Percentiles rank a stretch among this genome's conserved stretches.
phyloP scores from a whole-genome alignment of 2,329 filamentous ascomycete genomes.

The Calonectria leucothoes region DNA sequence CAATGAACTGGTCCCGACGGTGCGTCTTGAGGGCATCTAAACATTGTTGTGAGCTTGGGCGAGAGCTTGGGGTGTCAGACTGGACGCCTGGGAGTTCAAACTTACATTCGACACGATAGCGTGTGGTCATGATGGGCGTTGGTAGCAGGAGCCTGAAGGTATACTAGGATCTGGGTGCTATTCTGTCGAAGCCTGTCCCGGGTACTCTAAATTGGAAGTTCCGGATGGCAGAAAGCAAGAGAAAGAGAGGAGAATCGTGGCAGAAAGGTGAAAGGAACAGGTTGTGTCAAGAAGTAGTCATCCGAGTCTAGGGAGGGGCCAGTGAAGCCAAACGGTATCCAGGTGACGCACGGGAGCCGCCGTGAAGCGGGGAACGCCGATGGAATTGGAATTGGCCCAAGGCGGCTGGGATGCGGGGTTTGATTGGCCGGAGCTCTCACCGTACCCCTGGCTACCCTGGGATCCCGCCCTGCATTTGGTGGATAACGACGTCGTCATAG shows the following conservation, averaged over 20 bases:
- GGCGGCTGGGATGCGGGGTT: neutral
- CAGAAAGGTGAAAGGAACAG: conserved; percentile 24
- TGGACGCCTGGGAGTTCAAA: conserved; percentile 26
- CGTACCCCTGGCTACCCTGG: conserved; percentile 28
- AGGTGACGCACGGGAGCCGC: conserved; percentile 37
- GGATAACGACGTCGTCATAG: conserved; percentile 21
- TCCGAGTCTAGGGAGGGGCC: conserved; percentile 17
- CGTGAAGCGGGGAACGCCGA: conserved; percentile 41
- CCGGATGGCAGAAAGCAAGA: neutral
- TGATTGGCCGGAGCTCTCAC: conserved; percentile 31
- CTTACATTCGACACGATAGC: conserved; percentile 81
- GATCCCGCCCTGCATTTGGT: conserved; percentile 26
- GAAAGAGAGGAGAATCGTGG: neutral
- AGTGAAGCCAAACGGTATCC: conserved; percentile 24
- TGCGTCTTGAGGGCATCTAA: conserved; percentile 81
- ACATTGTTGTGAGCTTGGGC: conserved; percentile 32
- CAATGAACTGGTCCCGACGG: conserved; percentile 88
- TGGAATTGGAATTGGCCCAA: conserved; percentile 32
- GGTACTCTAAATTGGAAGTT: neutral
- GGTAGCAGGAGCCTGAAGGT: neutral
- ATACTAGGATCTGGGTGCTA: neutral
- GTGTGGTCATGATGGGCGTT: conserved; percentile 64
- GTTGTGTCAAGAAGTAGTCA: conserved; percentile 27
- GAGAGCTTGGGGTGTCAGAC: conserved; percentile 11
- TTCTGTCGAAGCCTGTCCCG: neutral